These are phyloP conservation scores for Mycosphaerelloides madeirae DNA, from an alignment of 2,329 filamentous ascomycete species.

Conservation along the genomic window DNA sequence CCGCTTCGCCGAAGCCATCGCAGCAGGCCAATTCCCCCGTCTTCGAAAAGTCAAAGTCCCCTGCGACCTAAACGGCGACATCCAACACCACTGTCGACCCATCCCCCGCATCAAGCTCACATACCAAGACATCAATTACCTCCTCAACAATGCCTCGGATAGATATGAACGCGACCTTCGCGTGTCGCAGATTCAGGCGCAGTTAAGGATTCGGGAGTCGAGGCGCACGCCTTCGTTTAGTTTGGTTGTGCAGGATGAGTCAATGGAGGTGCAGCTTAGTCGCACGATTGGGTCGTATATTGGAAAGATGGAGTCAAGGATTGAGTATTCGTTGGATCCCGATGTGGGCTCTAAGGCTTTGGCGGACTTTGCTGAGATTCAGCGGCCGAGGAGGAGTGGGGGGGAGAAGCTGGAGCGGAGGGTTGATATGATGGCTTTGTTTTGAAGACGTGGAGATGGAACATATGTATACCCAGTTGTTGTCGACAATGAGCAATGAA, in stretches of 20 bases:
- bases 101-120: slow-evolving; percentile 51
- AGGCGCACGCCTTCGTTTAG: slow-evolving; percentile 51
- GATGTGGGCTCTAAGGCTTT: slow-evolving; percentile 38
- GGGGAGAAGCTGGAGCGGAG: slow-evolving; percentile 2
- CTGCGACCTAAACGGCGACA: slow-evolving; percentile 63
- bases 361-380: slow-evolving; percentile 20
- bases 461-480: too few relatives aligned
- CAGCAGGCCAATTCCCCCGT: slow-evolving; percentile 57
- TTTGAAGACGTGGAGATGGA: background rate
- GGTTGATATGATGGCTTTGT: slow-evolving; percentile 2
- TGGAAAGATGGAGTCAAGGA: slow-evolving; percentile 54
- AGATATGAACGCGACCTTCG: slow-evolving; percentile 25
- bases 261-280: slow-evolving; percentile 48
- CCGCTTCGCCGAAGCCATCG: slow-evolving; percentile 61
- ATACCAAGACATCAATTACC: slow-evolving; percentile 36
- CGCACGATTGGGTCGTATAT: slow-evolving; percentile 58
- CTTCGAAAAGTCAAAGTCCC: slow-evolving; percentile 59
- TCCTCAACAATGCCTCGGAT: slow-evolving; percentile 5
- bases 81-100: slow-evolving; percentile 66
- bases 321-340: slow-evolving; percentile 57
- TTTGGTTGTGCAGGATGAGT: slow-evolving; percentile 51
- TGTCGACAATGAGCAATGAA: too few relatives aligned
- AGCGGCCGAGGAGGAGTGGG: slow-evolving; percentile 8
- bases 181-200: slow-evolving; percentile 58
- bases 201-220: slow-evolving; percentile 59